Base-by-base conservation (phyloP, 1,284 basidiomycete genomes). In the Ustilago shanxiensis region DNA sequence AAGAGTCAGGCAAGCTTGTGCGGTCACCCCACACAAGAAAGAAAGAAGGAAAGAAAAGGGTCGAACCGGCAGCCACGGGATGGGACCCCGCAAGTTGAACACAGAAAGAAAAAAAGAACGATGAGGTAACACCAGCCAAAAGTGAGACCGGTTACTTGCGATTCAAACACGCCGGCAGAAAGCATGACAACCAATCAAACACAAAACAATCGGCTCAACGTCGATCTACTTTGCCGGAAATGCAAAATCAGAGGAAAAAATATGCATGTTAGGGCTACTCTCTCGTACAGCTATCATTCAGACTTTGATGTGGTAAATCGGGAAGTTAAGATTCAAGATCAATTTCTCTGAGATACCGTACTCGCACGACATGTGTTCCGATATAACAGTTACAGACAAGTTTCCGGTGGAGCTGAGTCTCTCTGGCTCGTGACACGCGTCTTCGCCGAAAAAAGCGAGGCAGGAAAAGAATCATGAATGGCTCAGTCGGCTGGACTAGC, bases 401-500 rank as follows among this genome's bases (percentile, higher is more conserved):
- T 35, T 63, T 69, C 55, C 66, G 60, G 2, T 47, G 66, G 66
- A 68, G 59, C 37, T 54, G 52, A 60, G 57, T 60, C 62, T 54
- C 31, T 14, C 33, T 29, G 4, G 6, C 37, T 31, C 41, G 29
- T 24, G 13, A 28, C 24, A 39, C 28, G 20, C 33, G n/a, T 29
- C 2, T 13, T 8, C 37, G 55, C 56, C 20, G 44, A 49, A 58
- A 57, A 22, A 14, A 13, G 55, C 55, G 44, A 47, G 39, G 14
- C 8, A 20, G 26, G 22, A 33, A 28, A 53, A 39, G 11, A n/a
- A n/a, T n/a, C n/a, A n/a, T n/a, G n/a, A n/a, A n/a, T n/a, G 16
- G 58, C 35, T 60, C 39, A 49, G 29, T 60, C 47, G 45, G 18
- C 24, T 24, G 26, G 26, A 52, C 26, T 29, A 37, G 35, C 44